These are phyloP conservation scores for Starmerella vaccinii DNA, from an alignment of 805 yeast species.

Conservation along the genomic window DNA sequence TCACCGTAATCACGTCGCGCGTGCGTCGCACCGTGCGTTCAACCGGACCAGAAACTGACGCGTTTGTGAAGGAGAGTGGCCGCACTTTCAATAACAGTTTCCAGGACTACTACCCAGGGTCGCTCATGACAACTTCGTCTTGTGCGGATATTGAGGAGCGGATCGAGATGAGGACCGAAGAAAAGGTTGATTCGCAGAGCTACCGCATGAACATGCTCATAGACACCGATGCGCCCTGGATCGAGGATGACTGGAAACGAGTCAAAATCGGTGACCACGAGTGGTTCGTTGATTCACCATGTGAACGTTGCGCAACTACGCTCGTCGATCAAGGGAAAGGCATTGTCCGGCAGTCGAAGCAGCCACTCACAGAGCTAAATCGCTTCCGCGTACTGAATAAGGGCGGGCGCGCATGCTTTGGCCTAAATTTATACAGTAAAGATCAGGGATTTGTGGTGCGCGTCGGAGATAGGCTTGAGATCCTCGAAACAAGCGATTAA, in stretches of 20 bases:
- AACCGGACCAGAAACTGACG: not conserved
- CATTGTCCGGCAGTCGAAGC: constrained; percentile 15
- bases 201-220: constrained; percentile 30
- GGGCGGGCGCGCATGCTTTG: constrained; percentile 27
- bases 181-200: constrained; percentile 18
- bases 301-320: constrained; percentile 28
- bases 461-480: constrained; percentile 26
- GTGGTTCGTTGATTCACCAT: constrained; percentile 25
- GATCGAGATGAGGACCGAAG: constrained; percentile 18
- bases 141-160: constrained; percentile 22
- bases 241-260: constrained; percentile 28
- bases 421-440: constrained; percentile 24
- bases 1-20: constrained; percentile 23
- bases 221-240: constrained; percentile 26
- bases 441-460: constrained; percentile 19
- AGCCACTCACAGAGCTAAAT: constrained; percentile 27
- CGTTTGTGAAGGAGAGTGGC: constrained; percentile 10
- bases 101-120: constrained; percentile 29
- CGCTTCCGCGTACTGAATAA: constrained; percentile 25
- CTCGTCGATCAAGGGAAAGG: constrained; percentile 25
- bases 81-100: constrained; percentile 19
- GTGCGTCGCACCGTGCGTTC: constrained; percentile 22
- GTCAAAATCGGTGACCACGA: constrained; percentile 21
- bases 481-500: constrained; percentile 9
- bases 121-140: constrained; percentile 25